Percentiles rank a stretch among this genome's conserved stretches.
phyloP scores from a whole-genome alignment of 208 protist genomes.

The Sergeia podlipaevii region DNA sequence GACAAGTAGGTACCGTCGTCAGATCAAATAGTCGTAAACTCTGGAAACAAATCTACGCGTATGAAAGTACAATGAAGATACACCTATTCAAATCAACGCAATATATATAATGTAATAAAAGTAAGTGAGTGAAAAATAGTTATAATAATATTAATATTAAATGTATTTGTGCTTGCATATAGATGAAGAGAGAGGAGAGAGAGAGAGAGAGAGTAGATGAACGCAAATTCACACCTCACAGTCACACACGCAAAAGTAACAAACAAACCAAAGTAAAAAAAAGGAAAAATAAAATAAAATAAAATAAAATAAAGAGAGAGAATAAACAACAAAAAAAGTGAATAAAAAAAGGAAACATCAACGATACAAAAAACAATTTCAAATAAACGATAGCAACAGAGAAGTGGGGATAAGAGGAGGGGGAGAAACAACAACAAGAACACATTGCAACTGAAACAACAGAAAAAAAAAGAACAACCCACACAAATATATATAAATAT shows the following conservation, averaged over 20 bases:
- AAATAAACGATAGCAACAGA: no score
- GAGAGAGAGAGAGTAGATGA: not conserved
- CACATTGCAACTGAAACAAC: not conserved
- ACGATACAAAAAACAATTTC: no score
- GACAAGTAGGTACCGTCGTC: no score
- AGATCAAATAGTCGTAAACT: no score
- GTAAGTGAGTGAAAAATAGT: no score
- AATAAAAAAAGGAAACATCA: not conserved
- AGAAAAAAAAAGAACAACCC: conserved; percentile 9
- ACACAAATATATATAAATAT: not conserved
- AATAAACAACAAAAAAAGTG: not conserved
- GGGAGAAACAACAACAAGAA: no score
- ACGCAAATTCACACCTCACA: not conserved
- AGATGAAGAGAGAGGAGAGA: conserved; percentile 5
- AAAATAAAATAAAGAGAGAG: conserved; percentile 1
- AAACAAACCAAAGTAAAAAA: conserved; percentile 2
- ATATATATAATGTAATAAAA: not conserved
- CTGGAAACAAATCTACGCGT: no score
- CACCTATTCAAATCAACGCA: no score
- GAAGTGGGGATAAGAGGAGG: no score
- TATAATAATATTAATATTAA: no score
- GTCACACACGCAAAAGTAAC: not conserved
- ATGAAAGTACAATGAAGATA: no score
- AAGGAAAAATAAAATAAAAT: not conserved
- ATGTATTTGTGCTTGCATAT: no score